A percentile compares a stretch with the other conserved stretches of the same genome.
Conservation (phyloP, 106 monocot genomes). For the Dendrobium chrysotoxum region DNA sequence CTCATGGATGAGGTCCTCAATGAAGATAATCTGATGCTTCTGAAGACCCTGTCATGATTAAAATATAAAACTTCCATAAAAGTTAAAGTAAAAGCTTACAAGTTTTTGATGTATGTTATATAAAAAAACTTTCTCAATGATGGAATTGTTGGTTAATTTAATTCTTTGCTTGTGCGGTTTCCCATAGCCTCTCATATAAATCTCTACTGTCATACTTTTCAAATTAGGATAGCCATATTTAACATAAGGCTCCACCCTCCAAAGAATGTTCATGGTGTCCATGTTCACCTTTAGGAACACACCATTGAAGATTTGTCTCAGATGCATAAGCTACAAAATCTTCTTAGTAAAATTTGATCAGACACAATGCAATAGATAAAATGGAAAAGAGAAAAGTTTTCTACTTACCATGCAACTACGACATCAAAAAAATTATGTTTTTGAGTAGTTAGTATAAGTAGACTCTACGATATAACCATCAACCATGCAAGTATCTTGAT, state of each 20-base stretch:
- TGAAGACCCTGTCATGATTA: slow-evolving; percentile 22
- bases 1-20: slow-evolving; percentile 49
- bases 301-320: too few relatives aligned
- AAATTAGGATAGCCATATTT: too few relatives aligned
- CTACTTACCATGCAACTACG: slow-evolving; percentile 47
- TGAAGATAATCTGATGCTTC: slow-evolving; percentile 31
- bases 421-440: slow-evolving; percentile 55
- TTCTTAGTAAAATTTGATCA: not conserved
- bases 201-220: slow-evolving; percentile 38
- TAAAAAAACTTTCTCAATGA: slow-evolving; percentile 30
- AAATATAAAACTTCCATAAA: not conserved
- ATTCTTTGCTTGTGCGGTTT: slow-evolving; percentile 39
- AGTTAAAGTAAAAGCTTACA: not conserved
- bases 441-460: slow-evolving; percentile 44
- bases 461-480: slow-evolving; percentile 33
- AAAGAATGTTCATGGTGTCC: too few relatives aligned
- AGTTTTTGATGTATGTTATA: not conserved
- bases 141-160: slow-evolving; percentile 29
- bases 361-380: not conserved
- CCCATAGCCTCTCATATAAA: slow-evolving; percentile 45
- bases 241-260: too few relatives aligned
- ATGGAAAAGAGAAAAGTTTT: not conserved
- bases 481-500: slow-evolving; percentile 44
- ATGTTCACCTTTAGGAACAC: too few relatives aligned
- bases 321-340: too few relatives aligned